phyloP scores from a whole-genome alignment of 2,329 filamentous ascomycete species.

The Diaporthe nobilis region DNA sequence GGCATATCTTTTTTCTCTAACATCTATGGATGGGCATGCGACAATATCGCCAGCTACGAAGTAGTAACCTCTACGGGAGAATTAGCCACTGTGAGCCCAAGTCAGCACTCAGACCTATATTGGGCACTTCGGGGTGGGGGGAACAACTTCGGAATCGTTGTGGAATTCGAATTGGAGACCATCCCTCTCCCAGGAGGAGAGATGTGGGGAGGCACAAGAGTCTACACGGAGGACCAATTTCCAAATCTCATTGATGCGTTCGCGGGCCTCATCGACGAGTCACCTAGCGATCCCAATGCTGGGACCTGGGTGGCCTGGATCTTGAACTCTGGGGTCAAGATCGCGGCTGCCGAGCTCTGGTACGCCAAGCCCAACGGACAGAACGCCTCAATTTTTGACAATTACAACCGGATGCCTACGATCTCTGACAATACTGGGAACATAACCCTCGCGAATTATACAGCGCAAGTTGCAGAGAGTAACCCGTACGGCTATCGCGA shows the following conservation, averaged over 20 bases:
- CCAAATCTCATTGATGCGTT: slow-evolving; percentile 51
- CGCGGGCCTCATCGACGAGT: slow-evolving; percentile 49
- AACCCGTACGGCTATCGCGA: slow-evolving; percentile 45
- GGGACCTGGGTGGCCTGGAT: slow-evolving; percentile 51
- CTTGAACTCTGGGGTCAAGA: slow-evolving; percentile 41
- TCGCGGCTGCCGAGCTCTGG: slow-evolving; percentile 53
- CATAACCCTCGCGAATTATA: slow-evolving; percentile 42
- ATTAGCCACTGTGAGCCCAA: slow-evolving; percentile 57
- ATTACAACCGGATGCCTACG: slow-evolving; percentile 52
- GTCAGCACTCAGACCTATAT: slow-evolving; percentile 65
- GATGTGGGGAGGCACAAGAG: slow-evolving; percentile 55
- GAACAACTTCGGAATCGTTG: slow-evolving; percentile 70
- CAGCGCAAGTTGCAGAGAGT: slow-evolving; percentile 27
- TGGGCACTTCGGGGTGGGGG: slow-evolving; percentile 70
- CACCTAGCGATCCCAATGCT: slow-evolving; percentile 52
- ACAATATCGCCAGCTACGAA: slow-evolving; percentile 34
- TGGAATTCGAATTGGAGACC: slow-evolving; percentile 61
- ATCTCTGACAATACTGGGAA: slow-evolving; percentile 48
- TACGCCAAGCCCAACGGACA: slow-evolving; percentile 54
- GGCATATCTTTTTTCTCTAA: slow-evolving; percentile 32
- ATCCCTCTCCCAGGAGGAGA: slow-evolving; percentile 50
- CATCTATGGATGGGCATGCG: slow-evolving; percentile 21
- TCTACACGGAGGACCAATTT: slow-evolving; percentile 51
- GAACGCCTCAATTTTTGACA: slow-evolving; percentile 53
- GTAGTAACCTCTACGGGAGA: slow-evolving; percentile 61